Percentiles rank a stretch among this genome's conserved stretches.
These are phyloP conservation scores for Alternaria longipes DNA, from an alignment of 2,329 filamentous ascomycete genomes.

Conservation along the genomic window DNA sequence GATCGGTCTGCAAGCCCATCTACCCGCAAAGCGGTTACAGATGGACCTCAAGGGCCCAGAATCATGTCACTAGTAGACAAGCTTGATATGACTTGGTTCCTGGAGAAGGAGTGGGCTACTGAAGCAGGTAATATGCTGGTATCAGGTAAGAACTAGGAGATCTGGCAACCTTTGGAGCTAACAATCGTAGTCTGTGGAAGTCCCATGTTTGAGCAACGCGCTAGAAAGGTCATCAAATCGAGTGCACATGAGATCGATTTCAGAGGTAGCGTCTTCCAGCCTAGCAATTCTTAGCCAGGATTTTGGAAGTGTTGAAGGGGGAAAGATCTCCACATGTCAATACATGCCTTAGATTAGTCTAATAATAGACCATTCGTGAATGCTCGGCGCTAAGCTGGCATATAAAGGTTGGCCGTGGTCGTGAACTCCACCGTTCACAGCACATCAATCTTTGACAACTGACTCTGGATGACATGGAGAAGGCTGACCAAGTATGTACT, in stretches of 20 bases:
- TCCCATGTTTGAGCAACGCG: conserved; percentile 6
- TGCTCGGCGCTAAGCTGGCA: neutral
- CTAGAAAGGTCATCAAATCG: neutral
- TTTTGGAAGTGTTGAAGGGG: neutral
- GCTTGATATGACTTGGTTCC: conserved; percentile 14
- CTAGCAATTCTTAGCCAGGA: neutral
- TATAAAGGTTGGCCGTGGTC: neutral
- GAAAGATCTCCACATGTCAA: neutral
- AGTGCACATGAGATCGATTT: neutral
- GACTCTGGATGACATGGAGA: neutral
- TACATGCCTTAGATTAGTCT: neutral
- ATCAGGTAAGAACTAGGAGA: neutral
- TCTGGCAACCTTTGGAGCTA: neutral
- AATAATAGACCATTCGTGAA: neutral
- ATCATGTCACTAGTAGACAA: neutral
- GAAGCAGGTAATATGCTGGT: conserved; percentile 18
- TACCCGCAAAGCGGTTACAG: neutral
- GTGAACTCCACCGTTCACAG: neutral
- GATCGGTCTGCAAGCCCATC: no score
- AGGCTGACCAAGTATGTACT: neutral
- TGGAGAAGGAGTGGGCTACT: conserved; percentile 5
- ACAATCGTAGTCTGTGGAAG: conserved; percentile 7
- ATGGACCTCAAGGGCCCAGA: neutral
- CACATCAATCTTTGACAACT: neutral
- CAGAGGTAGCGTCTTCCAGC: neutral